phyloP scores from a whole-genome alignment of 2,329 filamentous ascomycete species.

The Xylariaceae sp. region DNA sequence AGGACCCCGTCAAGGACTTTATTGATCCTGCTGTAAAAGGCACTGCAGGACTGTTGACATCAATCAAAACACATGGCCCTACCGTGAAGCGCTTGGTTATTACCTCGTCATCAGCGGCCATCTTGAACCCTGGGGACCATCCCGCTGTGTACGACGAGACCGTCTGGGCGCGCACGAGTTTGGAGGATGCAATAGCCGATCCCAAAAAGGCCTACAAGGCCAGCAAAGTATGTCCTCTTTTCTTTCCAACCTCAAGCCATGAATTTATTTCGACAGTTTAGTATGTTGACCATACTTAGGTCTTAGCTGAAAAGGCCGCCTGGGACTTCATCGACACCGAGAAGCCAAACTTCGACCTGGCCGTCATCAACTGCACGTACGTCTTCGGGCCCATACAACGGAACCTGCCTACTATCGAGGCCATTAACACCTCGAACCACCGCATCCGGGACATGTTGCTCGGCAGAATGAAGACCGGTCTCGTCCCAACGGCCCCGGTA shows the following conservation, averaged over 20 bases:
- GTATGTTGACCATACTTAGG: slow-evolving; percentile 35
- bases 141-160: slow-evolving; percentile 38
- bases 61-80: slow-evolving; percentile 40
- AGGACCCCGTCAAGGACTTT: slow-evolving; percentile 43
- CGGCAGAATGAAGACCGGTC: slow-evolving; percentile 53
- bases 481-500: slow-evolving; percentile 51
- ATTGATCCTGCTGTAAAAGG: slow-evolving; percentile 53
- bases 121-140: slow-evolving; percentile 37
- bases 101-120: slow-evolving; percentile 44
- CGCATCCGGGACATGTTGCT: slow-evolving; percentile 59
- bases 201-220: slow-evolving; percentile 31
- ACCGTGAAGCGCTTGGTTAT: slow-evolving; percentile 59
- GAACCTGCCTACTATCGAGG: slow-evolving; percentile 57
- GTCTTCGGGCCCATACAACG: slow-evolving; percentile 61
- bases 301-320: slow-evolving; percentile 61
- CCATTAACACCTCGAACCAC: slow-evolving; percentile 68
- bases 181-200: slow-evolving; percentile 32
- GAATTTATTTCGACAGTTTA: not conserved
- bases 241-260: not conserved
- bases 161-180: slow-evolving; percentile 35
- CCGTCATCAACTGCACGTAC: slow-evolving; percentile 57
- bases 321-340: slow-evolving; percentile 58
- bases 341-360: slow-evolving; percentile 54
- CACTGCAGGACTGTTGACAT: slow-evolving; percentile 45
- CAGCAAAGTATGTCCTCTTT: slow-evolving; percentile 45